These are phyloP conservation scores for Phaseolus coccineus DNA, from an alignment of 331 rosid genomes.

Conservation along the genomic window DNA sequence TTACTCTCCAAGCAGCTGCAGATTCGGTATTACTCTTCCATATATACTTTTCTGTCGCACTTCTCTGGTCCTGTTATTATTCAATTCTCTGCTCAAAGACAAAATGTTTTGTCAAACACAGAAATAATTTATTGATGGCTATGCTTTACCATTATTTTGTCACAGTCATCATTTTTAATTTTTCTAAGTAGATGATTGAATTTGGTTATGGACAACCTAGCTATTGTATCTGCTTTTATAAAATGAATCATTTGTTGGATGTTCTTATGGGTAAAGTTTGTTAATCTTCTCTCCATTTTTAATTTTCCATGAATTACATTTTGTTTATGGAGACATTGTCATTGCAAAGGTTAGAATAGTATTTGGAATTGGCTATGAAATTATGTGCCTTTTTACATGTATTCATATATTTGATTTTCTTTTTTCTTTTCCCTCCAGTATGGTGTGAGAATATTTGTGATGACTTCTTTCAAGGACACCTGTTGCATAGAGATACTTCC, in stretches of 20 bases:
- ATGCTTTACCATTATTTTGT: conserved; percentile 21
- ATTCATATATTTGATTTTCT: conserved; percentile 31
- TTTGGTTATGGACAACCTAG: conserved; percentile 29
- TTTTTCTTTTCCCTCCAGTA: conserved; percentile 57
- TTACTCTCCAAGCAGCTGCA: conserved; percentile 91
- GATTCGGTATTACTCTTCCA: conserved; percentile 60
- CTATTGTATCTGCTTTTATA: background rate
- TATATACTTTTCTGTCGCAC: background rate
- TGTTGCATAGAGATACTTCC: conserved; percentile 93
- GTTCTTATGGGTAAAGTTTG: conserved; percentile 37
- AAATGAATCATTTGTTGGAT: conserved; percentile 9
- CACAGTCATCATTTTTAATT: conserved; percentile 7
- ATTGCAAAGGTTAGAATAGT: conserved; percentile 6
- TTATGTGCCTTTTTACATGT: conserved; percentile 17
- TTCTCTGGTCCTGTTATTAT: background rate
- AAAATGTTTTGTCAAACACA: conserved; percentile 13
- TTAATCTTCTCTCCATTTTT: background rate
- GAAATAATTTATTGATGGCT: conserved; percentile 11
- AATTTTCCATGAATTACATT: background rate
- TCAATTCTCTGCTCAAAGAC: background rate
- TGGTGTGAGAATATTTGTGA: conserved; percentile 66
- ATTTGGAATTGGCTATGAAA: background rate
- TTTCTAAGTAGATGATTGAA: conserved; percentile 23
- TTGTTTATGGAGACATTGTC: conserved; percentile 21
- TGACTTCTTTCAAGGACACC: conserved; percentile 86